These are phyloP conservation scores for Peziza echinospora DNA, from an alignment of 495 filamentous ascomycete genomes.

Conservation along the genomic window DNA sequence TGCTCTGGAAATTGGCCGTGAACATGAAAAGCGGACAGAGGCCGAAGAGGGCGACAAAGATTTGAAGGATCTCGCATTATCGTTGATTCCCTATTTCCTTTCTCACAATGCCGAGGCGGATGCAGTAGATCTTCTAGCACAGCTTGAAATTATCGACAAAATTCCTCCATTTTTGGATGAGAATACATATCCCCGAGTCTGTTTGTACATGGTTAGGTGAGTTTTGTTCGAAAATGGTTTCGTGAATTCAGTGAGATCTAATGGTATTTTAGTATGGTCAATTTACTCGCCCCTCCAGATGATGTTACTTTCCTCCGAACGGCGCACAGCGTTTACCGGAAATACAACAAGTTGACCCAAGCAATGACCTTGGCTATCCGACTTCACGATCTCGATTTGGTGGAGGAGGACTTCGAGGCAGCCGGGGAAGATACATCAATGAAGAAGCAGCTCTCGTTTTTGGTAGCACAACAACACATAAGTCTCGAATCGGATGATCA, in stretches of 20 bases:
- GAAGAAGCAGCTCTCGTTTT: constrained; percentile 86
- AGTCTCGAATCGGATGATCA: constrained; percentile 54
- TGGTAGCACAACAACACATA: constrained; percentile 79
- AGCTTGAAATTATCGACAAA: constrained; percentile 86
- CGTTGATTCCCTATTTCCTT: constrained; percentile 82
- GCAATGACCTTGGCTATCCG: constrained; percentile 87
- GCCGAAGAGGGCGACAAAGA: constrained; percentile 41
- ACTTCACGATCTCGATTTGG: constrained; percentile 65
- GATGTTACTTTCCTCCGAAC: constrained; percentile 83
- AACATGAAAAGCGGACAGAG: constrained; percentile 59
- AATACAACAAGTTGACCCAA: constrained; percentile 76
- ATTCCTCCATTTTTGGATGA: constrained; percentile 80
- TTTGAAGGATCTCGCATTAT: constrained; percentile 56
- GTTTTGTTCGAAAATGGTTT: background rate
- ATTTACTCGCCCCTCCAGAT: constrained; percentile 88
- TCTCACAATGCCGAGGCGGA: constrained; percentile 96
- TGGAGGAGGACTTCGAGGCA: constrained; percentile 53
- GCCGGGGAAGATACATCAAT: constrained; percentile 52
- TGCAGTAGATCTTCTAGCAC: constrained; percentile 88
- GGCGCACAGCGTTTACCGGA: constrained; percentile 77
- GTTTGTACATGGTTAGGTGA: constrained; percentile 77
- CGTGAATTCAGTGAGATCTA: background rate
- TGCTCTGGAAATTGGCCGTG: constrained; percentile 85
- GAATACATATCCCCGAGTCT: constrained; percentile 79
- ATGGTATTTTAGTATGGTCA: constrained; percentile 51